These are phyloP conservation scores for Withania somnifera DNA, from an alignment of 305 asterid genomes.

Conservation along the genomic window DNA sequence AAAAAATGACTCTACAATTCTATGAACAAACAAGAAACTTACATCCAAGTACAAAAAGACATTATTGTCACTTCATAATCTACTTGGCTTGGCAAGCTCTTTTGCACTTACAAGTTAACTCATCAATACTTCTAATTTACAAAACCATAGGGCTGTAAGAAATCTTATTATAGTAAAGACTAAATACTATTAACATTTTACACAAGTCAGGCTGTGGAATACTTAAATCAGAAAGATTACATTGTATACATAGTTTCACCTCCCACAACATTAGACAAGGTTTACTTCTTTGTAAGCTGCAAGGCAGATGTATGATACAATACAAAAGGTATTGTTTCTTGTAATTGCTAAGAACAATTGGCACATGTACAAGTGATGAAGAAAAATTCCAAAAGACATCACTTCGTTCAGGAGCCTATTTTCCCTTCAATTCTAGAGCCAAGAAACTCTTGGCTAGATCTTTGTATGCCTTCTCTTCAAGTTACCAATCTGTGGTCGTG, in stretches of 20 bases:
- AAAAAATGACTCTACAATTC: no score
- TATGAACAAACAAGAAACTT: no score
- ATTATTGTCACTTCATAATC: no score
- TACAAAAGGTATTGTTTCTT: background rate
- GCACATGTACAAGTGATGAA: constrained; percentile 1
- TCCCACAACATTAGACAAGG: constrained; percentile 1
- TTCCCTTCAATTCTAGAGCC: background rate
- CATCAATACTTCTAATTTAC: background rate
- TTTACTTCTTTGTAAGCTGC: background rate
- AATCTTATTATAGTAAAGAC: background rate
- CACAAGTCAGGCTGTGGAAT: no score
- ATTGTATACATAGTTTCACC: background rate
- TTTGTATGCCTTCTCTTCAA: background rate
- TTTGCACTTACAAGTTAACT: background rate
- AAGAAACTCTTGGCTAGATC: background rate
- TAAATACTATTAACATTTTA: background rate
- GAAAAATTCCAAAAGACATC: background rate
- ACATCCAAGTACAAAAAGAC: no score
- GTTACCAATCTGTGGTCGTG: background rate
- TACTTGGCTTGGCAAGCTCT: no score
- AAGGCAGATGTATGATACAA: background rate
- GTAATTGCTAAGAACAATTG: background rate
- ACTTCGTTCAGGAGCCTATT: background rate
- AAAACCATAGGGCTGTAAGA: background rate
- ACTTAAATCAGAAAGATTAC: constrained; percentile 2